Conservation (phyloP, 225 moss, liverwort and hornwort genomes). For the Pseudoscleropodium purum region DNA sequence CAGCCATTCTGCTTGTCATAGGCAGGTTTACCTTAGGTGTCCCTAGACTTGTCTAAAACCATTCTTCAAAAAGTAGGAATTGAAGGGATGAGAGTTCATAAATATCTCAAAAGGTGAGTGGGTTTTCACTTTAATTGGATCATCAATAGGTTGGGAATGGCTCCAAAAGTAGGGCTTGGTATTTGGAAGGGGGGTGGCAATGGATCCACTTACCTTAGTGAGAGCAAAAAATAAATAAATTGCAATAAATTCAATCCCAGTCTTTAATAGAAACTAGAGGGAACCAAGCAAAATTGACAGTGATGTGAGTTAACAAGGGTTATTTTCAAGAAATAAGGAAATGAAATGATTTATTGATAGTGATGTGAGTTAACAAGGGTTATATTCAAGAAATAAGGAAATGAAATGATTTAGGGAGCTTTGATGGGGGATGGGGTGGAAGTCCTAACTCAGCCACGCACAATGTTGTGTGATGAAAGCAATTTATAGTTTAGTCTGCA, state of each 20-base stretch:
- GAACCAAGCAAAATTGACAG: not conserved
- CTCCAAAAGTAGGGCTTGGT: not conserved
- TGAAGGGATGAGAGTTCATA: not conserved
- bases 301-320: too few species aligned
- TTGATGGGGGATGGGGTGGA: not conserved
- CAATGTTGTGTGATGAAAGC: not conserved
- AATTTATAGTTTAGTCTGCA: not conserved
- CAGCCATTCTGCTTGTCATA: too few species aligned
- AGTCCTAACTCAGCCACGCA: not conserved
- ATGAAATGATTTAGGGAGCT: not conserved
- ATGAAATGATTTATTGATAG: not conserved
- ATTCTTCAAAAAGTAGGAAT: not conserved
- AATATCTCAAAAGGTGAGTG: not conserved
- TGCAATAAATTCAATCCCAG: not conserved
- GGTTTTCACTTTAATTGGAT: not conserved
- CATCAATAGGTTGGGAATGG: not conserved
- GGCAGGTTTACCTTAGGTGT: too few species aligned
- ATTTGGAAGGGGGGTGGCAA: not conserved
- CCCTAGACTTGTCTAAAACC: not conserved
- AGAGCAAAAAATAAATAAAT: not conserved
- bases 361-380: too few species aligned
- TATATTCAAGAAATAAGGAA: not conserved
- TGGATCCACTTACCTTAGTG: not conserved
- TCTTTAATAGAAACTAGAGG: not conserved
- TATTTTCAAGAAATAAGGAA: not conserved